A percentile compares a stretch with the other conserved stretches of the same genome.
Evolutionary conservation across 177 flowering plant species (phyloP).

Genomic region (Telopea speciosissima): DNA sequence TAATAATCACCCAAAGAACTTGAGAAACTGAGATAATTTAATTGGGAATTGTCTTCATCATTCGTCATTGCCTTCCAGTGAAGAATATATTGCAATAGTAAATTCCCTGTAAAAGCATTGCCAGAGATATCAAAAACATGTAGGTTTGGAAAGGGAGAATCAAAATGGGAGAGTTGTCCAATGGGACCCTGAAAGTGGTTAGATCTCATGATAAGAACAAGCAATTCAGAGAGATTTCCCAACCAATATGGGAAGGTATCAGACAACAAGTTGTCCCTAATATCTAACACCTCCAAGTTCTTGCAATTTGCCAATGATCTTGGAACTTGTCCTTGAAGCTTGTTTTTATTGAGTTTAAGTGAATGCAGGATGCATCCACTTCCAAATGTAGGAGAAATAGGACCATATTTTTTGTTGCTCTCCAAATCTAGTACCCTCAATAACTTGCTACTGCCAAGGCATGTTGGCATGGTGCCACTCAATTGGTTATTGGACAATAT

Average conservation of each 20-base stretch:
- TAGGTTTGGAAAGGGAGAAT: too few species aligned
- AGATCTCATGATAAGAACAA: conserved; percentile 16
- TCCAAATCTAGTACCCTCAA: background rate
- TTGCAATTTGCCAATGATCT: conserved; percentile 11
- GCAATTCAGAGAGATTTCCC: conserved; percentile 13
- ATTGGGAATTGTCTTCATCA: background rate
- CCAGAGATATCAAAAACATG: too few species aligned
- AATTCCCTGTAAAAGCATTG: too few species aligned
- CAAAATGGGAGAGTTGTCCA: too few species aligned
- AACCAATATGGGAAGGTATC: too few species aligned
- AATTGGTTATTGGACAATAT: conserved; percentile 9
- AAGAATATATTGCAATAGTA: too few species aligned
- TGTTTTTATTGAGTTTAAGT: conserved; percentile 9
- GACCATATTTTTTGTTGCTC: conserved; percentile 6
- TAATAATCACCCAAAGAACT: background rate
- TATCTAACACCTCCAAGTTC: background rate
- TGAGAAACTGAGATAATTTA: background rate
- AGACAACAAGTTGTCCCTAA: conserved; percentile 11
- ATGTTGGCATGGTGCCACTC: conserved; percentile 1
- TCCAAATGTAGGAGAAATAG: conserved; percentile 5
- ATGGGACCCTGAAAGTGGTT: conserved; percentile 21
- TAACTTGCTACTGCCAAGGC: background rate
- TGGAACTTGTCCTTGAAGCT: conserved; percentile 12
- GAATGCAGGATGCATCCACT: background rate
- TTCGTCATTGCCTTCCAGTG: background rate